phyloP scores from a whole-genome alignment of 345 rosid genomes.

The Gossypioides kirkii region DNA sequence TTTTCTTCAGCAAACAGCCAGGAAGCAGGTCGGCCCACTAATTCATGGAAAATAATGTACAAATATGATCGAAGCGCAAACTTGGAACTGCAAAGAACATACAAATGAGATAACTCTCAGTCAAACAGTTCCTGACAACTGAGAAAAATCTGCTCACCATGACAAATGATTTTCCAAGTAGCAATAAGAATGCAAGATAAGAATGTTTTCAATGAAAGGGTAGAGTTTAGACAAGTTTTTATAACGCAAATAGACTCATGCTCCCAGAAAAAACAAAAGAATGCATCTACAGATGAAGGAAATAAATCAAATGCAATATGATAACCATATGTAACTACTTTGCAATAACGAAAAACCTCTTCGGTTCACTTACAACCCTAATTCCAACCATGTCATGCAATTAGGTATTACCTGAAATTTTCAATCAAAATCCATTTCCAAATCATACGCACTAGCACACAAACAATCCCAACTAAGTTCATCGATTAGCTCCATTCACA shows the following conservation, averaged over 20 bases:
- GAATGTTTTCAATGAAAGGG: neutral
- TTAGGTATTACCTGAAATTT: neutral
- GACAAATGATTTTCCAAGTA: neutral
- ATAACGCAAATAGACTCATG: neutral
- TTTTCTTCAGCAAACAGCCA: constrained; percentile 81
- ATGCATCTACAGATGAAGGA: neutral
- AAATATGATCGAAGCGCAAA: constrained; percentile 91
- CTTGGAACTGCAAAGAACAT: constrained; percentile 57
- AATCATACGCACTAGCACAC: neutral
- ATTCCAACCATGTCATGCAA: too few relatives aligned
- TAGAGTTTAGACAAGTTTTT: neutral
- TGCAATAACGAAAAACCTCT: neutral
- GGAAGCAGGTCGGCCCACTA: constrained; percentile 79
- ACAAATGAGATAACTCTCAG: constrained; percentile 1
- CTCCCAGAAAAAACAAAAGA: neutral
- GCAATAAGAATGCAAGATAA: neutral
- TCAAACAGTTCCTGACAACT: neutral
- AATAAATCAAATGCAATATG: neutral
- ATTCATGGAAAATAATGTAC: constrained; percentile 70
- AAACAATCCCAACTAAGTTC: neutral
- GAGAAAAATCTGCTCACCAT: neutral
- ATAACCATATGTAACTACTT: neutral
- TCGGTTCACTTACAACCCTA: neutral
- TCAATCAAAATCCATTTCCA: neutral
- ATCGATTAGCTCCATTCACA: neutral